Evolutionary conservation across 352 stramenopile species (phyloP).

Genomic region (Globisporangium spinosum): DNA sequence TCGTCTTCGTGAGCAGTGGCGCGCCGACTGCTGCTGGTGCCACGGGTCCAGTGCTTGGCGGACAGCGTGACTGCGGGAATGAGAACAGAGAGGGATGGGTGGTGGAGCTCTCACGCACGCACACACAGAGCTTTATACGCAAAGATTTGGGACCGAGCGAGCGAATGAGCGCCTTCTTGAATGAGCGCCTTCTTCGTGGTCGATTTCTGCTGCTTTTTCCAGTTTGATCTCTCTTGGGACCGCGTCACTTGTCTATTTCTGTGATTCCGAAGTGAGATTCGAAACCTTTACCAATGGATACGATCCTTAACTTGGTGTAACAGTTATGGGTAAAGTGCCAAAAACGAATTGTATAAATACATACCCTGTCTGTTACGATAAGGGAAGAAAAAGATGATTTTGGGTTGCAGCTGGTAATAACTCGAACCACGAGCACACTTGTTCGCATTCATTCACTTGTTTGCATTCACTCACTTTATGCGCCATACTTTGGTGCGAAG

Average conservation of each 20-base stretch:
- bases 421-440: too few species aligned
- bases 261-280: not conserved
- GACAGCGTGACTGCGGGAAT: constrained; percentile 6
- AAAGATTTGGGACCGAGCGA: not conserved
- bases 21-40: constrained; percentile 3
- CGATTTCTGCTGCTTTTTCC: not conserved
- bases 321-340: too few species aligned
- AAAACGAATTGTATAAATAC: not conserved
- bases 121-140: not conserved
- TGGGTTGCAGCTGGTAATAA: not conserved
- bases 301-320: too few species aligned
- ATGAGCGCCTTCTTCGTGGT: not conserved
- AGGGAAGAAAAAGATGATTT: not conserved
- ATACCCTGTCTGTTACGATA: not conserved
- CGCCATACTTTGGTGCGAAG: constrained; percentile 74
- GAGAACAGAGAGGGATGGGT: not conserved
- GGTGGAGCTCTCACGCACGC: not conserved
- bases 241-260: constrained; percentile 1
- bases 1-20: constrained; percentile 16
- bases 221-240: not conserved
- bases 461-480: constrained; percentile 21
- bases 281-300: not conserved
- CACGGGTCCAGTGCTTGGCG: not conserved
- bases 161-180: not conserved
- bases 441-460: not conserved